phyloP scores from a whole-genome alignment of 2,329 filamentous ascomycete genomes.

The Epichloe brachyelytri region DNA sequence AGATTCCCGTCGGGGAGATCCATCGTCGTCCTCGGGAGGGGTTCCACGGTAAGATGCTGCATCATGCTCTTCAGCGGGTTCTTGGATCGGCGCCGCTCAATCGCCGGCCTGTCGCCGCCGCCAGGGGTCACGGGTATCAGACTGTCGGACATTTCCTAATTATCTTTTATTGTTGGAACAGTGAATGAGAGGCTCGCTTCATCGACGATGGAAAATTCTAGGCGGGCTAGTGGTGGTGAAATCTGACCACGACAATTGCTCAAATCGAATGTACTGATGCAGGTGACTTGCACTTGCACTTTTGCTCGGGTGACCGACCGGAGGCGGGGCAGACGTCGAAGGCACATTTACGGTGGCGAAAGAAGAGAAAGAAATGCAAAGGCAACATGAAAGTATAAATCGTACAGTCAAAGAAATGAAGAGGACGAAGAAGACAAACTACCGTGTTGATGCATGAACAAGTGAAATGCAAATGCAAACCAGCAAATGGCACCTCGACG shows the following conservation, averaged over 20 bases:
- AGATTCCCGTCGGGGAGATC: constrained; percentile 16
- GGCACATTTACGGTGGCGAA: background rate
- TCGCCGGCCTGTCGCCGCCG: constrained; percentile 12
- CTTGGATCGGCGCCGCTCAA: constrained; percentile 20
- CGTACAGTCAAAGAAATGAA: background rate
- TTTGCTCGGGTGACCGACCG: too few species aligned
- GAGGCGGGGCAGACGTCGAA: background rate
- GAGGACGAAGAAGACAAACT: background rate
- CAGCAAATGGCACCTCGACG: background rate
- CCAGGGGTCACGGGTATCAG: constrained; percentile 14
- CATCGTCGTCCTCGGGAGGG: constrained; percentile 16
- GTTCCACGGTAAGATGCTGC: constrained; percentile 24
- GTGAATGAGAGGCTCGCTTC: background rate
- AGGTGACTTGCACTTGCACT: too few species aligned
- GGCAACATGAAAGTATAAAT: background rate
- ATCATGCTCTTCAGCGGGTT: constrained; percentile 25
- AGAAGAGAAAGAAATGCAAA: background rate
- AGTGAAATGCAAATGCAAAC: background rate
- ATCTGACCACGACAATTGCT: too few species aligned
- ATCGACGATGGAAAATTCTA: background rate
- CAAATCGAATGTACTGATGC: too few species aligned
- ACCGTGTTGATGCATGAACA: background rate
- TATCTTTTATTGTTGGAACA: background rate
- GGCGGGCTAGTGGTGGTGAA: background rate
- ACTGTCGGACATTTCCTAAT: constrained; percentile 15